Percentiles rank a stretch among this genome's conserved stretches.
These are phyloP conservation scores for Colletotrichum brevisporum DNA, from an alignment of 2,329 filamentous ascomycete genomes.

Conservation along the genomic window DNA sequence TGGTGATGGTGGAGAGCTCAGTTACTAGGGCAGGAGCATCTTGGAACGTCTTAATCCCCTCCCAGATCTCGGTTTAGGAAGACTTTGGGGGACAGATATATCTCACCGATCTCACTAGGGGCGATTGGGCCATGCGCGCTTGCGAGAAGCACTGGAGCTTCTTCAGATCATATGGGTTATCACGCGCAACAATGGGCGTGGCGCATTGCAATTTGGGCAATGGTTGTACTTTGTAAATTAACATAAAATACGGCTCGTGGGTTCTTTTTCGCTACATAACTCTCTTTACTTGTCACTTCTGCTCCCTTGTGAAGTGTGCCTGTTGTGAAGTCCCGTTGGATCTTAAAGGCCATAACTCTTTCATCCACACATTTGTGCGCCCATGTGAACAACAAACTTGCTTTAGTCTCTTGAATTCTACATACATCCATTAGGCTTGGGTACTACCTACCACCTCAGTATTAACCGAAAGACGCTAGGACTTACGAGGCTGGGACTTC, in stretches of 20 bases:
- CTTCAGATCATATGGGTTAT: neutral
- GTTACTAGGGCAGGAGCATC: slow-evolving; percentile 74
- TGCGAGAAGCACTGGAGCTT: slow-evolving; percentile 1
- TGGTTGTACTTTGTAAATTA: slow-evolving; percentile 37
- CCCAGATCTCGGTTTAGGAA: slow-evolving; percentile 2
- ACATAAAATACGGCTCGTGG: slow-evolving; percentile 22
- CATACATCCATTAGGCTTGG: too few relatives aligned
- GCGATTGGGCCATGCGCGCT: neutral
- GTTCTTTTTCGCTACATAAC: too few relatives aligned
- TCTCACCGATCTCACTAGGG: neutral
- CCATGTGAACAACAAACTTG: too few relatives aligned
- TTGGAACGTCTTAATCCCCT: slow-evolving; percentile 23
- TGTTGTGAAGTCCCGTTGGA: too few relatives aligned
- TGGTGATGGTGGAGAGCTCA: slow-evolving; percentile 83
- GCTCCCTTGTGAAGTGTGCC: too few relatives aligned
- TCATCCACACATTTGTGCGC: too few relatives aligned
- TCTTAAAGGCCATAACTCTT: too few relatives aligned
- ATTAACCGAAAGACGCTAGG: too few relatives aligned
- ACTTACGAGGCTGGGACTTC: too few relatives aligned
- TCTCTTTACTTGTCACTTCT: too few relatives aligned
- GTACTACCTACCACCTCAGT: too few relatives aligned
- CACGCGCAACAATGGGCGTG: slow-evolving; percentile 12
- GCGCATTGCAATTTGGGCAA: slow-evolving; percentile 18
- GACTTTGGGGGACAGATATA: neutral
- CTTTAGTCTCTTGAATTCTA: too few relatives aligned